Evolutionary conservation across 2,329 filamentous ascomycete species (phyloP).

Genomic region (Emmonsia crescens): DNA sequence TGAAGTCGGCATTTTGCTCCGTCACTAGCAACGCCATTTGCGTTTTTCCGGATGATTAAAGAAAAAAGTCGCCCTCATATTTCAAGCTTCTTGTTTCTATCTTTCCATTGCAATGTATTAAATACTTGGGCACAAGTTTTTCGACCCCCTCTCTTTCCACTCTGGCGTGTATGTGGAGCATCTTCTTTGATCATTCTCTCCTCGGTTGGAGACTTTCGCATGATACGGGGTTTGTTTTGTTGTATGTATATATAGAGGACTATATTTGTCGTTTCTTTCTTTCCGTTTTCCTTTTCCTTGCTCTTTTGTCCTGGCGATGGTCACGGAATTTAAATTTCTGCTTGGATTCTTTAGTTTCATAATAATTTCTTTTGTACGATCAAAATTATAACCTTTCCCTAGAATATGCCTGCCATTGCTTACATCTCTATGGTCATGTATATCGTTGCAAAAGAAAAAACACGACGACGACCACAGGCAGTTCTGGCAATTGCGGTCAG

Average conservation of each 20-base stretch:
- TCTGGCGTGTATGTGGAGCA: constrained; percentile 34
- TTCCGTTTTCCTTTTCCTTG: neutral
- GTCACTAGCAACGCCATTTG: neutral
- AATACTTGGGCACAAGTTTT: constrained; percentile 10
- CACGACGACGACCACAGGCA: neutral
- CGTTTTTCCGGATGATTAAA: neutral
- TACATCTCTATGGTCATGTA: neutral
- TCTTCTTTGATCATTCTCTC: constrained; percentile 22
- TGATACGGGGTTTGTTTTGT: constrained; percentile 30
- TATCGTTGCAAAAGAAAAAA: neutral
- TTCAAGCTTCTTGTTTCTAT: neutral
- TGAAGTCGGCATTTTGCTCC: neutral
- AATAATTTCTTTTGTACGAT: neutral
- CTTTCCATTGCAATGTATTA: constrained; percentile 1
- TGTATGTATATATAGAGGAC: constrained; percentile 34
- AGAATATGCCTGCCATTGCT: neutral
- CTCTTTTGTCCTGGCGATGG: neutral
- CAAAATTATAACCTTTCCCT: neutral
- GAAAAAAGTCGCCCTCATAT: neutral
- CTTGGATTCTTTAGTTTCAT: neutral
- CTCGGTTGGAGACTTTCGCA: constrained; percentile 27
- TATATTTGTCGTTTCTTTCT: constrained; percentile 8
- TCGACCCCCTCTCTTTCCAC: constrained; percentile 29
- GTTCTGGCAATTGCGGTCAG: neutral
- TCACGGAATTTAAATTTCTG: neutral